Evolutionary conservation across 2,329 filamentous ascomycete species (phyloP), one percentile per base, ranked within the genome.

Genomic region (Trichoderma hamatum): DNA sequence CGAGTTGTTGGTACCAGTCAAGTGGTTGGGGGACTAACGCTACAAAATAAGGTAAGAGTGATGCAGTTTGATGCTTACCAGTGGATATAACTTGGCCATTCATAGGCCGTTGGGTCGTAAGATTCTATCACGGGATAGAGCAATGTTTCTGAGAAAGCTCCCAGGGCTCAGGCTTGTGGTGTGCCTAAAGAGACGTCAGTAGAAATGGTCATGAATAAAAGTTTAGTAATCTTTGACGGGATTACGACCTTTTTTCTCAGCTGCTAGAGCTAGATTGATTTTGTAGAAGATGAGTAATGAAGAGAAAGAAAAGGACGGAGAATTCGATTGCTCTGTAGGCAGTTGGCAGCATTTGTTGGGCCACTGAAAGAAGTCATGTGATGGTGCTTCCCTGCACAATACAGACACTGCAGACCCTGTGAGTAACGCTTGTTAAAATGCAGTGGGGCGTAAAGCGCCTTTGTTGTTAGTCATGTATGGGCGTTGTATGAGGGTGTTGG

Each of bases 1-100:
- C 71, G 54, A 5, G 60, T 52, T 19, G 67, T 72, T 49, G 72
- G 59, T 21, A 65, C 69, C 13, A 67, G 67, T 70, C 70, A 72
- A 16, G 71, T 28, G 9, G 68, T 54, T 5, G 60, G 49, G 13
- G 70, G 71, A 26, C 72, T 59, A 6, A 52, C 65, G 1, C 60
- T 54, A 21, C 61, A 30, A 51, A 71, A 72, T 24, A 72, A 24
- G 19, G 51, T 28, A 10, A 69, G 26, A 28, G 55, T 36, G 5
- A 72, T 30, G n/a, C 4, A 28, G 5, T 9, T 34, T 54, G 30
- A 5, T 1, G 9, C 30, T 7, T 30, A 30, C 30, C 9, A 30
- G 30, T 30, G 5, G 30, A 30, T 30, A 30, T 30, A 30, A 30
- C 30, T 3, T 34, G 36, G 3, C 36, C 16, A 6, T 2, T 16